Evolutionary conservation across 495 filamentous ascomycete genomes (phyloP).

Genomic region (Parathielavia appendiculata): DNA sequence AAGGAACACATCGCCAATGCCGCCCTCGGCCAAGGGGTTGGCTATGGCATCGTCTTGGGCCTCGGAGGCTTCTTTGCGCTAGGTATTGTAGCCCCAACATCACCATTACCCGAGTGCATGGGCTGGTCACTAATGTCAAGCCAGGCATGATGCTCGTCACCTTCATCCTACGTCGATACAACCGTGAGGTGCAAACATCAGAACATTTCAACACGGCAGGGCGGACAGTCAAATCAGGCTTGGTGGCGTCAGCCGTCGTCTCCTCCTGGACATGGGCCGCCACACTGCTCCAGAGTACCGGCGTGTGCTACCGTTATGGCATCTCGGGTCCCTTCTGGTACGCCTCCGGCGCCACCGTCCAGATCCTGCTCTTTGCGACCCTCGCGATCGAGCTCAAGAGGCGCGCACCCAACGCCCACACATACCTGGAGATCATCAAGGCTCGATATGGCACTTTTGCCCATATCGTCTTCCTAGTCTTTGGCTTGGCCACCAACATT

Average conservation of each 20-base stretch:
- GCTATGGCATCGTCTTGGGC: constrained; percentile 80
- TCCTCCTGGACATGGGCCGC: constrained; percentile 95
- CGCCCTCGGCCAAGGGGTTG: constrained; percentile 63
- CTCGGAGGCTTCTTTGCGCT: constrained; percentile 71
- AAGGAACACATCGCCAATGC: constrained; percentile 31
- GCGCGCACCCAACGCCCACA: constrained; percentile 79
- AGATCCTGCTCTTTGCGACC: constrained; percentile 86
- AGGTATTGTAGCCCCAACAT: constrained; percentile 45
- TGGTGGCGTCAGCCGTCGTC: constrained; percentile 93
- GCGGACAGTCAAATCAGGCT: constrained; percentile 85
- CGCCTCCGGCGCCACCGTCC: constrained; percentile 59
- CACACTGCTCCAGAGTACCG: constrained; percentile 75
- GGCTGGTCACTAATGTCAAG: background rate
- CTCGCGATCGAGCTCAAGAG: constrained; percentile 91
- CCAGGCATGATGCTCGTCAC: constrained; percentile 58
- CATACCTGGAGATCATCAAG: constrained; percentile 70
- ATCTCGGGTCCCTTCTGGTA: constrained; percentile 95
- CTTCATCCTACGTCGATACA: constrained; percentile 77
- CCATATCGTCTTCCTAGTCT: constrained; percentile 72
- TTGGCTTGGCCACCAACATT: constrained; percentile 79
- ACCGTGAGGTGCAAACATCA: constrained; percentile 89
- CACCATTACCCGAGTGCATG: background rate
- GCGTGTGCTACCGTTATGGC: constrained; percentile 87
- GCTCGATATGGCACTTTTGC: constrained; percentile 55
- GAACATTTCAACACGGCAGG: constrained; percentile 98